Evolutionary conservation across 345 rosid species (phyloP), one percentile per base, ranked within the genome.

Genomic region (Hibiscus tridactylites): DNA sequence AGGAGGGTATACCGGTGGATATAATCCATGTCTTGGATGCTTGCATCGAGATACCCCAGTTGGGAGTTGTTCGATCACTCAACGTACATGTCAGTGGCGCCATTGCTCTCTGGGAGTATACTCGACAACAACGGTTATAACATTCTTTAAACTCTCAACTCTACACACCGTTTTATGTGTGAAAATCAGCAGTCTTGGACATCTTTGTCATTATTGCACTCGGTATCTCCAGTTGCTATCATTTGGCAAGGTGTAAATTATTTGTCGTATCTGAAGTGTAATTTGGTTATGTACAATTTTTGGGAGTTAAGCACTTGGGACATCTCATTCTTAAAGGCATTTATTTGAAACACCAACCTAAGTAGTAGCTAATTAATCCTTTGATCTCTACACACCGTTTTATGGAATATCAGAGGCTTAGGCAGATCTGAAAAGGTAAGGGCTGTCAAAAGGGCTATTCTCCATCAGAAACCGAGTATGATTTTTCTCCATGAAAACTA

Each of bases 51-150:
- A 94, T 94, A 79, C 99, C 99, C 28, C 97, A 91, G 74, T 74
- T 95, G 74, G 99, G 99, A 75, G 91, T 95, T 61, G 96, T 95
- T 62, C 83, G 99, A 70, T 95, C 99, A 0, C 97, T 95, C 70
- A 89, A 95, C 53, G 97, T 92, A 61, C 99, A 92, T 56, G 99
- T 95, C 61, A 95, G 97, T 62, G 97, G 97, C 1, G 99, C 97
- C 77, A 90, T 91, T 73, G 97, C 97, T 19, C 88, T 95, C 15
- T 92, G 97, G 99, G 99, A 91, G 80, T 95, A 95, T 76, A 90
- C 99, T 74, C 81, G 97, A 71, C 99, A 91, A 74, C 97, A 91
- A 73, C 88, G 91, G 71, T 83, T 87, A 60, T 78, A 75, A 44
- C n/a, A 11, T 28, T 1, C 13, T 8, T 16, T 0, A 29, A 57